Percentiles rank a stretch among this genome's conserved stretches.
Conservation (phyloP, 1,284 basidiomycete species). For the Neonothopanus nambi region DNA sequence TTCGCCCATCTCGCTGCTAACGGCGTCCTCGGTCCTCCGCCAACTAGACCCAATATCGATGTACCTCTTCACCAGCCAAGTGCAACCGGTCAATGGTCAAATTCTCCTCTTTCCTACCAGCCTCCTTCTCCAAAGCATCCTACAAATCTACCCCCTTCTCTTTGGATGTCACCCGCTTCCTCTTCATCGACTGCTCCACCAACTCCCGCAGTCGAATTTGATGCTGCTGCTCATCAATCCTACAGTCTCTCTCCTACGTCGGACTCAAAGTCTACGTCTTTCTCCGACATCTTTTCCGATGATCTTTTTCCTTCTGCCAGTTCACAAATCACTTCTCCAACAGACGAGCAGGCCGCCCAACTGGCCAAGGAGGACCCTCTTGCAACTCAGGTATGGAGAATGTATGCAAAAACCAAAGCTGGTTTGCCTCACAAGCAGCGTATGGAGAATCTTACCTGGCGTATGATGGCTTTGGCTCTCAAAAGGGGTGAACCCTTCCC, state of each 20-base stretch:
- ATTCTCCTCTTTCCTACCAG: slow-evolving; percentile 23
- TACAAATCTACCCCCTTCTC: slow-evolving; percentile 63
- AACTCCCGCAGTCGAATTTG: background rate
- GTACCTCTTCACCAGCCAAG: slow-evolving; percentile 14
- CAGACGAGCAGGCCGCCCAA: slow-evolving; percentile 51
- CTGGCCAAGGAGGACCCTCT: slow-evolving; percentile 84
- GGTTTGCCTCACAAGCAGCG: slow-evolving; percentile 87
- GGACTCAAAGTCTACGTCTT: slow-evolving; percentile 51
- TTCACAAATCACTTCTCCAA: slow-evolving; percentile 38
- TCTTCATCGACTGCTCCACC: slow-evolving; percentile 30
- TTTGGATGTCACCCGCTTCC: slow-evolving; percentile 75
- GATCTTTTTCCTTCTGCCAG: slow-evolving; percentile 56
- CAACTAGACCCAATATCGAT: slow-evolving; percentile 17
- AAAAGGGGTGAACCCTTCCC: slow-evolving; percentile 62
- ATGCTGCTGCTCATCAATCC: background rate
- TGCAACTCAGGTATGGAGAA: slow-evolving; percentile 95
- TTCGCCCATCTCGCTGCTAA: slow-evolving; percentile 62
- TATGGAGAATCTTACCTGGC: slow-evolving; percentile 98
- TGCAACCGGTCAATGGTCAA: slow-evolving; percentile 27
- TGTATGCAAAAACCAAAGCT: slow-evolving; percentile 90
- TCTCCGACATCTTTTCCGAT: slow-evolving; percentile 73
- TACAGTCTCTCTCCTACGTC: slow-evolving; percentile 38
- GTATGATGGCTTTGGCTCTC: slow-evolving; percentile 95
- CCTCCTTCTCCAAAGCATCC: slow-evolving; percentile 25
- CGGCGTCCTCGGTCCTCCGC: slow-evolving; percentile 45